phyloP scores from a whole-genome alignment of 768 basidiomycete genomes.

The Chalciporus pseudorubinellus region DNA sequence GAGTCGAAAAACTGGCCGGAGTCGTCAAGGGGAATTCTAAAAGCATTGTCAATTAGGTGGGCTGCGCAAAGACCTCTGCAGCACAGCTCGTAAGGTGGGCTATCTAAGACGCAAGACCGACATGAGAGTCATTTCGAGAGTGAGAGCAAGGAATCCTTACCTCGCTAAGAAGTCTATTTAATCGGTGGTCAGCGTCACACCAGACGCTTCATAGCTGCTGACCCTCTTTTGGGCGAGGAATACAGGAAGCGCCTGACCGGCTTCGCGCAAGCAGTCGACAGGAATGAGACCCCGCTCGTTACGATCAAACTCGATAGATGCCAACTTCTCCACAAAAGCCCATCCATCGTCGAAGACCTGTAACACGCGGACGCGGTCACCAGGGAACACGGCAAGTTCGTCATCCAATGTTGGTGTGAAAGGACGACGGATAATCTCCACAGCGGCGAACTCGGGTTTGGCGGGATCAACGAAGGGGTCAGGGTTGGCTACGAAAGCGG shows the following conservation, averaged over 20 bases:
- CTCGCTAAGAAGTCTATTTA: not conserved
- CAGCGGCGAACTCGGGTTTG: slow-evolving; percentile 33
- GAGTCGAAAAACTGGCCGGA: not conserved
- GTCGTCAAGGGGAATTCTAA: slow-evolving; percentile 1
- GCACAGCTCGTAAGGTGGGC: not conserved
- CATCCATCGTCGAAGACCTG: slow-evolving; percentile 69
- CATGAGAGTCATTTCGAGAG: not conserved
- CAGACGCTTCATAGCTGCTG: slow-evolving; percentile 33
- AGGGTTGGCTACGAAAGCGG: not conserved
- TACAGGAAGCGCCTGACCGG: slow-evolving; percentile 43
- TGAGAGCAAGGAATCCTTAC: slow-evolving; percentile 4
- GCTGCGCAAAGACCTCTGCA: not conserved
- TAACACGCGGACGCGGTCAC: slow-evolving; percentile 53
- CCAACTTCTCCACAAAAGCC: slow-evolving; percentile 55
- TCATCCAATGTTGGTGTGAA: slow-evolving; percentile 57
- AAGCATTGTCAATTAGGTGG: not conserved
- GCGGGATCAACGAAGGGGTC: slow-evolving; percentile 27
- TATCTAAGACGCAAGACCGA: not conserved
- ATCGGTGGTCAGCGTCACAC: not conserved
- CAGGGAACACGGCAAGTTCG: slow-evolving; percentile 51
- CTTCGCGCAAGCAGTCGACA: slow-evolving; percentile 60
- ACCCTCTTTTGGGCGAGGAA: slow-evolving; percentile 51
- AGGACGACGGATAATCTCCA: slow-evolving; percentile 53
- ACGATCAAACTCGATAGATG: not conserved
- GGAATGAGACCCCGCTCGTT: slow-evolving; percentile 56